phyloP scores from a whole-genome alignment of 192 early-diverging fungal genomes.

The Coemansia sp. region DNA sequence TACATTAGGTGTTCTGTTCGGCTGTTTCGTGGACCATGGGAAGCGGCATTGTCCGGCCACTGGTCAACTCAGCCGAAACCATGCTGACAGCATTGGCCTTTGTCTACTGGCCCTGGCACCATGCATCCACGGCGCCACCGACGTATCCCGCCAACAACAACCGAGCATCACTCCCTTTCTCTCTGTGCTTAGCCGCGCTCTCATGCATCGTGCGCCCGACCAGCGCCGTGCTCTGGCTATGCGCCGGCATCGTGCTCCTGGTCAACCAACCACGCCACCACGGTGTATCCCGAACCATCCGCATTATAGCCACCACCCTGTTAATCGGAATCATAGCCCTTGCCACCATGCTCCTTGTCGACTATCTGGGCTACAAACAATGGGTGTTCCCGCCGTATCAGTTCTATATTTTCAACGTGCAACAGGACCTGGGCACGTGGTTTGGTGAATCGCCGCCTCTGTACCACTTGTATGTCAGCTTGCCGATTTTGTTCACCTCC shows the following conservation, averaged over 20 bases:
- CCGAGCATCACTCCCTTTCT: conserved; percentile 19
- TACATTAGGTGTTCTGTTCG: conserved; percentile 21
- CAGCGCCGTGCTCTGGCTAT: conserved; percentile 82
- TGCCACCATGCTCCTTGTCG: conserved; percentile 57
- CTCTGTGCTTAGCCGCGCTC: conserved; percentile 72
- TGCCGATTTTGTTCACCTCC: conserved; percentile 76
- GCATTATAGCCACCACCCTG: conserved; percentile 10
- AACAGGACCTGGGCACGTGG: conserved; percentile 77
- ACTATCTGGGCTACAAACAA: conserved; percentile 67
- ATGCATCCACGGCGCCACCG: not conserved
- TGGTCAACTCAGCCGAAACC: conserved; percentile 76
- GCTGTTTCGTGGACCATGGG: conserved; percentile 63
- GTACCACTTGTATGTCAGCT: conserved; percentile 85
- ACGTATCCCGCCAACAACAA: not conserved
- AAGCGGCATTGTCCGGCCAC: conserved; percentile 62
- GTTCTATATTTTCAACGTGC: conserved; percentile 83
- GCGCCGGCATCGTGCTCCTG: conserved; percentile 65
- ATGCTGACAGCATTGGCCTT: conserved; percentile 72
- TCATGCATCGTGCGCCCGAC: conserved; percentile 89
- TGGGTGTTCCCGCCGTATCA: conserved; percentile 74
- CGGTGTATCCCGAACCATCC: conserved; percentile 6
- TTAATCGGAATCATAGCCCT: conserved; percentile 49
- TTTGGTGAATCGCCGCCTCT: conserved; percentile 91
- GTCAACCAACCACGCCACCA: conserved; percentile 20
- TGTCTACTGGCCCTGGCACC: conserved; percentile 80